A percentile compares a stretch with the other conserved stretches of the same genome.
phyloP scores from a whole-genome alignment of 2,329 filamentous ascomycete genomes.

The Thielaviopsis euricoi region DNA sequence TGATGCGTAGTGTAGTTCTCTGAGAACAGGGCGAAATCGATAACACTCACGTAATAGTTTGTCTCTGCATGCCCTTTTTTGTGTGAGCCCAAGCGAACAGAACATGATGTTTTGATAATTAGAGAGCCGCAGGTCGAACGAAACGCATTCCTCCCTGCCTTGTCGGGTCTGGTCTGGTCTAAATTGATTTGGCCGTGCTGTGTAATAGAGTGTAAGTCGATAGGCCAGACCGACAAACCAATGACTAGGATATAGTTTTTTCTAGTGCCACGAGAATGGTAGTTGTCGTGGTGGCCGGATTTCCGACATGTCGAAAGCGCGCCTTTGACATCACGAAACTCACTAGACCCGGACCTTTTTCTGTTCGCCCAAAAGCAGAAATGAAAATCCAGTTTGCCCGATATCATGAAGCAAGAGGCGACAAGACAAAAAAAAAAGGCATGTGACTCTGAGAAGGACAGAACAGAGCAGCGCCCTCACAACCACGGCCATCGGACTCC shows the following conservation, averaged over 20 bases:
- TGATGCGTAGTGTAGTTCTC: no score
- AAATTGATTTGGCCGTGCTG: neutral
- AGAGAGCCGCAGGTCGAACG: neutral
- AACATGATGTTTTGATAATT: neutral
- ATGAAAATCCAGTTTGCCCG: neutral
- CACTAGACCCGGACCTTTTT: neutral
- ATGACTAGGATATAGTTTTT: neutral
- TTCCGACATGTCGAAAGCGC: neutral
- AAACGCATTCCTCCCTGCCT: neutral
- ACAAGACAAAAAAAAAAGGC: neutral
- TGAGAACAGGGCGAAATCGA: neutral
- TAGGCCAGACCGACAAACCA: neutral
- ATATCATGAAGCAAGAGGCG: neutral
- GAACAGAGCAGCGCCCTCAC: neutral
- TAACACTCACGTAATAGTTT: neutral
- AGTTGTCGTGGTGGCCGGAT: no score
- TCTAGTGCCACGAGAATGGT: neutral
- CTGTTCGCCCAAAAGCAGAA: no score
- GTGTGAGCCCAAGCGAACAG: neutral
- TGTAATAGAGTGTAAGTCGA: neutral
- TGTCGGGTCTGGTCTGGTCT: neutral
- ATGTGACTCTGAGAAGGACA: neutral
- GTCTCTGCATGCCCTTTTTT: neutral
- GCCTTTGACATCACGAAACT: neutral
- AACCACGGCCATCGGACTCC: neutral